Percentiles rank a stretch among this genome's conserved stretches.
phyloP scores from a whole-genome alignment of 352 stramenopile genomes.

The Phytophthora agathidicida region DNA sequence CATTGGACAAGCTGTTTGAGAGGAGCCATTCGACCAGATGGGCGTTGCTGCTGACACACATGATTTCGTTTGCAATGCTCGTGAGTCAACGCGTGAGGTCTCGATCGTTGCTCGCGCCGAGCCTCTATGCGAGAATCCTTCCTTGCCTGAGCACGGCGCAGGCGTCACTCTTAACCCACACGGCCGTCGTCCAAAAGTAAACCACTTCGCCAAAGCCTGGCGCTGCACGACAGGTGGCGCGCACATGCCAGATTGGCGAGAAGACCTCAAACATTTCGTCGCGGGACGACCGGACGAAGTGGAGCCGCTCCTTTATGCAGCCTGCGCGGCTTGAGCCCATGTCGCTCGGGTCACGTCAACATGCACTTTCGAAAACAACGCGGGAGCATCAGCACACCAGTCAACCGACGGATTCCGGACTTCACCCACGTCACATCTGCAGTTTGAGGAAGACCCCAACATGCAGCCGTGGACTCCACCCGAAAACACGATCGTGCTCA shows the following conservation, averaged over 20 bases:
- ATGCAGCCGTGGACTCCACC: conserved; percentile 28
- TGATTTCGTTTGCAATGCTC: conserved; percentile 12
- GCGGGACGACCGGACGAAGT: conserved; percentile 28
- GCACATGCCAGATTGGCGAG: conserved; percentile 6
- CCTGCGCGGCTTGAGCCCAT: conserved; percentile 9
- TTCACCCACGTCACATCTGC: no score
- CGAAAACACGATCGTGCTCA: conserved; percentile 20
- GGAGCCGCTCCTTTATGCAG: conserved; percentile 18
- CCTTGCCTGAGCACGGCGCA: background rate
- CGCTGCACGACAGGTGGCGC: conserved; percentile 24
- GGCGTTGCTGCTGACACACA: background rate
- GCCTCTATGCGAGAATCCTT: conserved; percentile 16
- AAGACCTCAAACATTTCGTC: conserved; percentile 19
- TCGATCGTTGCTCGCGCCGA: background rate
- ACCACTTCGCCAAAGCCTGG: conserved; percentile 9
- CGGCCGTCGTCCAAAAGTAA: conserved; percentile 11
- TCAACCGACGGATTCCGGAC: background rate
- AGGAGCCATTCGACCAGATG: conserved; percentile 17
- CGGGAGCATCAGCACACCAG: background rate
- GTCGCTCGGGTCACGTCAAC: conserved; percentile 27
- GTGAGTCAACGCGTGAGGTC: conserved; percentile 19
- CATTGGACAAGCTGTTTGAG: conserved; percentile 21
- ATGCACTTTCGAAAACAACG: conserved; percentile 28
- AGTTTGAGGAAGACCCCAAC: conserved; percentile 1
- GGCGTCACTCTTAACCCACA: background rate